Percentiles rank a stretch among this genome's conserved stretches.
phyloP scores from a whole-genome alignment of 768 basidiomycete genomes.

The Astraeus odoratus region DNA sequence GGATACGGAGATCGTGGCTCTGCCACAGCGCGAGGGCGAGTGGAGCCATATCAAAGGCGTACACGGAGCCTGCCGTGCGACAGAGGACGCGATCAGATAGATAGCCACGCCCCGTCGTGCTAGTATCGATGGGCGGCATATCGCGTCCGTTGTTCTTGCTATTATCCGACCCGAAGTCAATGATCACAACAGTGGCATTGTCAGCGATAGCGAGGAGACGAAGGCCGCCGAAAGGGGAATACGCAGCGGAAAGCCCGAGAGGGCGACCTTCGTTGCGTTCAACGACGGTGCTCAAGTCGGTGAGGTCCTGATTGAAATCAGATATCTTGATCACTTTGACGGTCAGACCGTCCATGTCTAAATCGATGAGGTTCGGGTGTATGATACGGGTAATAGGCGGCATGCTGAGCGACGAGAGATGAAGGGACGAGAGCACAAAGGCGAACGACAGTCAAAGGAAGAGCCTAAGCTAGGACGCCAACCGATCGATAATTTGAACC shows the following conservation, averaged over 20 bases:
- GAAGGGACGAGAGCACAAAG: neutral
- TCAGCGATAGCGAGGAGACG: constrained; percentile 23
- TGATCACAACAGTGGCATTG: constrained; percentile 18
- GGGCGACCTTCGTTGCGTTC: constrained; percentile 28
- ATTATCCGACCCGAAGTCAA: constrained; percentile 15
- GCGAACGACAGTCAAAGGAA: too few relatives aligned
- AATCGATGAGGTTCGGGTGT: constrained; percentile 22
- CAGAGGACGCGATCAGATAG: constrained; percentile 23
- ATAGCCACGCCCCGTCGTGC: constrained; percentile 18
- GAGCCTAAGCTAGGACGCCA: neutral
- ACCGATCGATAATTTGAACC: too few relatives aligned
- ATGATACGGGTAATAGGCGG: constrained; percentile 12
- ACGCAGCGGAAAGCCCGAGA: constrained; percentile 24
- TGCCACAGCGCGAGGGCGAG: constrained; percentile 27
- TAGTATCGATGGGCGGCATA: constrained; percentile 12
- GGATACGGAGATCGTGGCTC: constrained; percentile 26
- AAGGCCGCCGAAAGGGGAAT: constrained; percentile 16
- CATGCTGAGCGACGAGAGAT: constrained; percentile 4
- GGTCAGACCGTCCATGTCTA: constrained; percentile 16
- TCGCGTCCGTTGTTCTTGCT: constrained; percentile 30
- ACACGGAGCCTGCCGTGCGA: constrained; percentile 21
- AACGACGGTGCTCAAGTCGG: constrained; percentile 15
- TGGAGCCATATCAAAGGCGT: constrained; percentile 25
- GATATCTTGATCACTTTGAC: constrained; percentile 13
- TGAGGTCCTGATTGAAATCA: constrained; percentile 17